These are phyloP conservation scores for Geotrichum australiense DNA, from an alignment of 1,139 yeast genomes.

Conservation along the genomic window DNA sequence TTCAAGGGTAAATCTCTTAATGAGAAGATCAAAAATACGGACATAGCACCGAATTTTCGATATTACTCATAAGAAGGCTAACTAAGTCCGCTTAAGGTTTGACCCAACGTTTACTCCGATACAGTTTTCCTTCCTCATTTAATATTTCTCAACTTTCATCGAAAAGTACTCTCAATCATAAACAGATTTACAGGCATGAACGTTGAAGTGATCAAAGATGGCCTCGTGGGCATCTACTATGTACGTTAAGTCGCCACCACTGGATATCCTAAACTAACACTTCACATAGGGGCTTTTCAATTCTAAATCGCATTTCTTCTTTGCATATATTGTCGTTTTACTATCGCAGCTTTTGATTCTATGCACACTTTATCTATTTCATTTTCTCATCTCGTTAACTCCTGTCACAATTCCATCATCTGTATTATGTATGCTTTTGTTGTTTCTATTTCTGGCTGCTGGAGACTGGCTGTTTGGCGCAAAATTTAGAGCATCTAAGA, in stretches of 20 bases:
- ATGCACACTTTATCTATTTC: conserved; percentile 54
- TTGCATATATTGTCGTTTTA: conserved; percentile 10
- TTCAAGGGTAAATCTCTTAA: too few relatives aligned
- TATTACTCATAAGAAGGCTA: too few relatives aligned
- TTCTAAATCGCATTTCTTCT: conserved; percentile 9
- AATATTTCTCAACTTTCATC: too few relatives aligned
- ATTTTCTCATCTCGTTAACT: conserved; percentile 45
- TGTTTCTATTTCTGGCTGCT: conserved; percentile 45
- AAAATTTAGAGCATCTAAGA: conserved; percentile 36
- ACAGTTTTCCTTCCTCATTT: too few relatives aligned
- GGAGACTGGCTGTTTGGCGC: conserved; percentile 34
- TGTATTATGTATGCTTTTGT: conserved; percentile 65
- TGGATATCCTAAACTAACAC: background rate
- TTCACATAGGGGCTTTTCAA: conserved; percentile 13
- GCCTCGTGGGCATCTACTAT: background rate
- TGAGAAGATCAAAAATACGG: too few relatives aligned
- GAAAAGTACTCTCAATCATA: too few relatives aligned
- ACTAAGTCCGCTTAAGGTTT: too few relatives aligned
- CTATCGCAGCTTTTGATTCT: conserved; percentile 28
- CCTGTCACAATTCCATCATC: conserved; percentile 64
- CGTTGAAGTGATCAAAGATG: too few relatives aligned
- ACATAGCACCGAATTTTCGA: too few relatives aligned
- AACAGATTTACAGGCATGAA: too few relatives aligned
- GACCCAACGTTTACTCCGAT: too few relatives aligned
- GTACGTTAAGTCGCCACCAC: background rate